Base-by-base conservation (phyloP, 441 rosid genomes). In the Adansonia grandidieri region DNA sequence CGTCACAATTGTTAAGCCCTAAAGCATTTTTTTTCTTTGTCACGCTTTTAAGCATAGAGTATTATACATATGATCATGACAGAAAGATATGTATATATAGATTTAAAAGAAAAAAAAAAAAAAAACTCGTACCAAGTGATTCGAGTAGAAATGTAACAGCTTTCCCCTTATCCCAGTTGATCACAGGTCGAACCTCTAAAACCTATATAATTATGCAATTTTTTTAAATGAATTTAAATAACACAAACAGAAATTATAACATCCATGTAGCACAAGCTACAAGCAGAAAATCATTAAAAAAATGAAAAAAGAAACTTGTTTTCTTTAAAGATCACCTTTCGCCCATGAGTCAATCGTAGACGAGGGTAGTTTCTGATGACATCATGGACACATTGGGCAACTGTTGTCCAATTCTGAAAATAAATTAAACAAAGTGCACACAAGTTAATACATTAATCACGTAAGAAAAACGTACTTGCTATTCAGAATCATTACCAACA, bases 141-240 rank as follows among this genome's bases (percentile, higher is more conserved):
- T 96, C 93, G 9, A 94, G 99, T 50, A 96, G 87, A 86, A 94
- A 94, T 44, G 86, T 88, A 9, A 96, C 92, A 75, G 99, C 98
- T 85, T 93, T 92, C 75, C 99, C 99, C 88, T 96, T 96, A 82
- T 96, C 96, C 99, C 99, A 94, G 76, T 96, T 77, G 76, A 96
- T 94, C 77, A 87, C 91, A 9, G 98, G 99, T 32, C 98, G 93
- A 73, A 96, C 87, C 88, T 96, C 99, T 81, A 96, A 88, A 85
- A 93, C 97, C 96, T 93, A 32, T 32, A 32, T 32, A 68, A 58
- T 47, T 60, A 63, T 3, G 6, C 42, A 45, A 50, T 48, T 48
- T 14, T 15, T 15, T 13, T 6, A 6, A 45, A 13, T 28, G 13
- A 71, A 47, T 42, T 6, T 24, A 66, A 28, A 63, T 28, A 11